phyloP scores from a whole-genome alignment of 1,284 basidiomycete species.

The Austropuccinia psidii region DNA sequence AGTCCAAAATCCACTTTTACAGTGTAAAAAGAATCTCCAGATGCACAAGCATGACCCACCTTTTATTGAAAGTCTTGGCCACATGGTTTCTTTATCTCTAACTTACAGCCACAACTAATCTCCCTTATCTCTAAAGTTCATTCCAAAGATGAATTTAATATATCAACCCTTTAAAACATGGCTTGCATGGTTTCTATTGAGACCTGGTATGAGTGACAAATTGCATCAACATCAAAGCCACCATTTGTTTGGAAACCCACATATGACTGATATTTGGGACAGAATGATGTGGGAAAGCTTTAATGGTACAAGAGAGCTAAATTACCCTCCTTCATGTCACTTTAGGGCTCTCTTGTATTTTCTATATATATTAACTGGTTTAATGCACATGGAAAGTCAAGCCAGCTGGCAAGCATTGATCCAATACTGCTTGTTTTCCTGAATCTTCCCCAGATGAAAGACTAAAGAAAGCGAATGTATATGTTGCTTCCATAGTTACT shows the following conservation, averaged over 20 bases:
- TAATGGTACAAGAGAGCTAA: neutral
- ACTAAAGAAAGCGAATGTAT: slow-evolving; percentile 48
- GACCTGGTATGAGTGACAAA: slow-evolving; percentile 7
- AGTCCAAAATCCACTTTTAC: too few species aligned
- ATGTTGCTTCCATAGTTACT: slow-evolving; percentile 48
- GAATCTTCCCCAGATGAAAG: slow-evolving; percentile 44
- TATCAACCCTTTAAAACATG: slow-evolving; percentile 13
- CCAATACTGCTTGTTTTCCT: slow-evolving; percentile 1
- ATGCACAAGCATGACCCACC: too few species aligned
- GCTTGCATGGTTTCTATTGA: neutral
- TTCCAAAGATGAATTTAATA: too few species aligned
- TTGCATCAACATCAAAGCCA: neutral
- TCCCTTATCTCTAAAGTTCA: too few species aligned
- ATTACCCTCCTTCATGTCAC: neutral
- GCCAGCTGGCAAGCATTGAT: neutral
- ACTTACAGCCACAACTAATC: too few species aligned
- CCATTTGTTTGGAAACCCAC: neutral
- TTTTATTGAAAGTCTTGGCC: too few species aligned
- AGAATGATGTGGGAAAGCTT: neutral
- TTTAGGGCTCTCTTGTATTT: slow-evolving; percentile 6
- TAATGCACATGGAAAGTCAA: slow-evolving; percentile 8
- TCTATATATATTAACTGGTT: slow-evolving; percentile 26
- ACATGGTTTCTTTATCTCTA: too few species aligned
- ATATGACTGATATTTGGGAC: slow-evolving; percentile 22
- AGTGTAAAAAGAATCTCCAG: too few species aligned